Percentiles rank a stretch among this genome's conserved stretches.
phyloP scores from a whole-genome alignment of 345 rosid species.

The Physaria fendleri region DNA sequence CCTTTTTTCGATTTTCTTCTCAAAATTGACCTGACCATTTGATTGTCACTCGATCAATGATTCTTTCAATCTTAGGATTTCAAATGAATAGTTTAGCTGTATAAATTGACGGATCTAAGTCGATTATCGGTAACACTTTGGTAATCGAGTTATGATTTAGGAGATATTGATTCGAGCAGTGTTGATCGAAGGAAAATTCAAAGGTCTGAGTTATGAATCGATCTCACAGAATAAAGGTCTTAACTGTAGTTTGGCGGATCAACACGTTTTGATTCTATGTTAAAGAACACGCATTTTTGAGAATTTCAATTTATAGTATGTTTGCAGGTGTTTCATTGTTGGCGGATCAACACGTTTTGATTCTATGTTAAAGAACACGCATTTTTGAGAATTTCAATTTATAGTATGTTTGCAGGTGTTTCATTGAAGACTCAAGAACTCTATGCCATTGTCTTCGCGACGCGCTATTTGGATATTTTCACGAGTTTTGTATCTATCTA shows the following conservation, averaged over 20 bases:
- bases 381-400: background rate
- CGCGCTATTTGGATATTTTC: slow-evolving; percentile 82
- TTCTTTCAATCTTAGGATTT: background rate
- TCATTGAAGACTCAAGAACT: slow-evolving; percentile 91
- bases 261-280: no score
- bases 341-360: no score
- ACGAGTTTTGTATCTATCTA: slow-evolving; percentile 57
- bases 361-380: background rate
- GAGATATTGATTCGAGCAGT: no score
- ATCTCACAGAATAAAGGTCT: background rate
- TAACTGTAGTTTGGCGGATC: background rate
- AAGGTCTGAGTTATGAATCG: background rate
- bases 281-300: no score
- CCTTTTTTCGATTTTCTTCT: background rate
- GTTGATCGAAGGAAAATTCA: background rate
- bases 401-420: slow-evolving; percentile 42
- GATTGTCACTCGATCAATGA: background rate
- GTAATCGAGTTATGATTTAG: no score
- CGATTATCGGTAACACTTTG: background rate
- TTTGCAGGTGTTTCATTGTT: no score
- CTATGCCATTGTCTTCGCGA: slow-evolving; percentile 58
- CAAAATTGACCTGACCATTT: background rate
- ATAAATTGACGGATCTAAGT: background rate
- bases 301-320: no score
- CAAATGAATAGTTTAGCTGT: background rate